Conservation (phyloP, 805 yeast genomes). For the Lipomyces mesembrius region DNA sequence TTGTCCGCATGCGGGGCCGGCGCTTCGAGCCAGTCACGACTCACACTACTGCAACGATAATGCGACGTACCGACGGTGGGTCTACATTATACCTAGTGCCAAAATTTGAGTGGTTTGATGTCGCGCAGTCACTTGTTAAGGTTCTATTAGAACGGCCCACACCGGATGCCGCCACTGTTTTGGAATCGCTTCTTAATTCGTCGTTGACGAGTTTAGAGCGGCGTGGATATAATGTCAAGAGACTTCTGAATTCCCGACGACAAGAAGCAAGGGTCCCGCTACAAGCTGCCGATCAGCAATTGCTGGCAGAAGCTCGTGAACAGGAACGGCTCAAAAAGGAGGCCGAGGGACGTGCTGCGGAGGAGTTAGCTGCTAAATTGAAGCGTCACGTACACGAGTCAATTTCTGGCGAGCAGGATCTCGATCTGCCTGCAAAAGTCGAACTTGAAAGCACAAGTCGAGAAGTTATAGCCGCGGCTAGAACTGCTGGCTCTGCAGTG, state of each 20-base stretch:
- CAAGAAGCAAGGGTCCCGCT: slow-evolving; percentile 34
- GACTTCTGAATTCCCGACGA: slow-evolving; percentile 42
- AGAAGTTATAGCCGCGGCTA: not conserved
- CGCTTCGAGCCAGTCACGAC: slow-evolving; percentile 34
- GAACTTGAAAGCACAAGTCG: slow-evolving; percentile 1
- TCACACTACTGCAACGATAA: slow-evolving; percentile 37
- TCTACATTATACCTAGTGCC: slow-evolving; percentile 39
- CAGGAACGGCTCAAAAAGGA: slow-evolving; percentile 20
- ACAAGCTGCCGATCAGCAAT: slow-evolving; percentile 19
- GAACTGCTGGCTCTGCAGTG: not conserved
- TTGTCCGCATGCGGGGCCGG: slow-evolving; percentile 14
- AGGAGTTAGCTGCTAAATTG: slow-evolving; percentile 9
- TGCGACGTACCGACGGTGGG: slow-evolving; percentile 19
- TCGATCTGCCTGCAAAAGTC: slow-evolving; percentile 26
- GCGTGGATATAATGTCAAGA: slow-evolving; percentile 49
- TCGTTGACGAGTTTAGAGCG: slow-evolving; percentile 43
- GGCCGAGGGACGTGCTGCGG: slow-evolving; percentile 23
- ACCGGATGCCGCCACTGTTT: slow-evolving; percentile 48
- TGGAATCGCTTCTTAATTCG: slow-evolving; percentile 46
- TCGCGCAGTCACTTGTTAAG: slow-evolving; percentile 45
- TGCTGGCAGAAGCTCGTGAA: slow-evolving; percentile 30
- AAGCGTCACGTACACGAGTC: not conserved
- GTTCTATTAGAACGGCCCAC: slow-evolving; percentile 43
- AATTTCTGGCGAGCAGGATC: slow-evolving; percentile 13
- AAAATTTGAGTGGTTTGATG: slow-evolving; percentile 47